phyloP scores from a whole-genome alignment of 169 alveolate species.

The Perkinsus marinus region DNA sequence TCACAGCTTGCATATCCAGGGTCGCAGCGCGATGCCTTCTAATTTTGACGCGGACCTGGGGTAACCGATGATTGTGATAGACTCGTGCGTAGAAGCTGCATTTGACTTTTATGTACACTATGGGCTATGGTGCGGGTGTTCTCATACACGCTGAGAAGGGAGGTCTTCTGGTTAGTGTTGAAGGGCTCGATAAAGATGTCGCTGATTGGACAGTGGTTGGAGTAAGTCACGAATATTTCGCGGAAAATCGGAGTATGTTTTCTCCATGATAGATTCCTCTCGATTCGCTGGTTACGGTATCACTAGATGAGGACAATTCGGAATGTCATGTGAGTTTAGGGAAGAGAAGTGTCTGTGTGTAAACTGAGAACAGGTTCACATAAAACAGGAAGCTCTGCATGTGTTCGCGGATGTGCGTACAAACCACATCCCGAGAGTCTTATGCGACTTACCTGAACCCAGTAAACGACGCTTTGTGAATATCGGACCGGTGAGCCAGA shows the following conservation, averaged over 20 bases:
- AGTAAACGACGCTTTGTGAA: not conserved
- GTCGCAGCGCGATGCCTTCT: constrained; percentile 64
- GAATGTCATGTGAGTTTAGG: not conserved
- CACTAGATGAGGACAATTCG: not conserved
- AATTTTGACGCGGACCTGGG: constrained; percentile 52
- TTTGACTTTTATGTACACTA: not conserved
- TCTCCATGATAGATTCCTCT: not conserved
- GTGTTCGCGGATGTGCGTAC: not conserved
- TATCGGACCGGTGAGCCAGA: not conserved
- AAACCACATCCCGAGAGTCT: not conserved
- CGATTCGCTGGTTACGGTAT: not conserved
- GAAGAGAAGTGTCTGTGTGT: not conserved
- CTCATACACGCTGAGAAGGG: not conserved
- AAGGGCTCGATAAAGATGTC: not conserved
- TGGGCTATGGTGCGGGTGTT: not conserved
- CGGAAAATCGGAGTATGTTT: no score
- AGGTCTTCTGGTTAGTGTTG: not conserved
- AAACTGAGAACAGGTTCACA: not conserved
- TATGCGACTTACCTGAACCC: not conserved
- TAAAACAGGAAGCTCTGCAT: not conserved
- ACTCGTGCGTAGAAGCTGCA: no score
- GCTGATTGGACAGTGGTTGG: not conserved
- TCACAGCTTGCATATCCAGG: constrained; percentile 62
- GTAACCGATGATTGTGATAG: constrained; percentile 5
- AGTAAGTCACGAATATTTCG: not conserved